Base-by-base conservation (phyloP, 2,329 filamentous ascomycete genomes). In the Fusarium albosuccineum region DNA sequence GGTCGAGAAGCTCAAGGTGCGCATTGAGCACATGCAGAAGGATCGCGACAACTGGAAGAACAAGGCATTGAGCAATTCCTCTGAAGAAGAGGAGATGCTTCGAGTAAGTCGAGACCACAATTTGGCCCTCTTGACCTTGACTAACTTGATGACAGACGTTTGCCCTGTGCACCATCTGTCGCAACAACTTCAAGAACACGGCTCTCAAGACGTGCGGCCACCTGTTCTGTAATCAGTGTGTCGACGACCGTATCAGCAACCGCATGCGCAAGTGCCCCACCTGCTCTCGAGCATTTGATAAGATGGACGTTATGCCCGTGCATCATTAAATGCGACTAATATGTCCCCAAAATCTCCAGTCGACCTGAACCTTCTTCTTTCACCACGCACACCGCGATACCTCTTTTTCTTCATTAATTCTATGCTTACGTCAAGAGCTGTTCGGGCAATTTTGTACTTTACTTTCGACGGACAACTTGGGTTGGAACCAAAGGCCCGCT, bases 251-350 rank as follows among this genome's bases (percentile, higher is more conserved):
- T 59, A 89, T 97, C 64, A 89, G 89, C 45, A 97, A 96, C 74
- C 92, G 96, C 36, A 94, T 95, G 81, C 88, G 96, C 70, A 98
- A 98, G 79, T 99, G 96, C 75, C 96, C 96, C 3, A 95, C 93
- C 72, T 99, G 97, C 83, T 93, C 92, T 73, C 92, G 92, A 79
- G 89, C 93, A 5, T 99, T 99, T 77, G 95, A 97, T 74, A 92
- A 89, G 77, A 92, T 92, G 79, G 96, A 99, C 77, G 89, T 93
- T 64, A 97, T 97, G 93, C 81, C 86, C 22, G 87, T 89, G 50
- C 89, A 91, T 75, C 79, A 81, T 65, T 82, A 70, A 73, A 46
- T 33, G 37, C 37, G 29, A 50, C 29, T 26, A 9, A 37, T 30
- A 34, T 26, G 56, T n/a, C 45, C 45, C 57, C 48, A 42, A 45